phyloP scores from a whole-genome alignment of 345 rosid genomes.

The Citrus unshiu region DNA sequence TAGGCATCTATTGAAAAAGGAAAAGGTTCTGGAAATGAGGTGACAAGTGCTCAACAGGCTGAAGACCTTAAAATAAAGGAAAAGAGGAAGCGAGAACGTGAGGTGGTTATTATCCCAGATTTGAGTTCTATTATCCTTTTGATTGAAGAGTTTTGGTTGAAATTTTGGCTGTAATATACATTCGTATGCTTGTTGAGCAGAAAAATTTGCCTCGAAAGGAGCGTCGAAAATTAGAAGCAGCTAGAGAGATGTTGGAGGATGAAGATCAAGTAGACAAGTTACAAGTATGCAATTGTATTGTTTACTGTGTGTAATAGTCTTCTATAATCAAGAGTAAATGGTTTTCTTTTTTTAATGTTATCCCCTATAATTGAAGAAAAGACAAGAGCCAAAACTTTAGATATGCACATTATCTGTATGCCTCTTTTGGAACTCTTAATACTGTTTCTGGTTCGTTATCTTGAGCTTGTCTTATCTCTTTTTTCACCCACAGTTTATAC shows the following conservation, averaged over 20 bases:
- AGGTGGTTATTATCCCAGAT: slow-evolving; percentile 40
- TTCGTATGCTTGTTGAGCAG: slow-evolving; percentile 37
- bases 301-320: background rate
- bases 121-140: slow-evolving; percentile 8
- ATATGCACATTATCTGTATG: background rate
- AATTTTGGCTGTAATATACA: slow-evolving; percentile 11
- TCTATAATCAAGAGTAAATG: background rate
- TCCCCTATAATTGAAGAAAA: background rate
- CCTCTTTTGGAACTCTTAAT: background rate
- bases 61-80: slow-evolving; percentile 91
- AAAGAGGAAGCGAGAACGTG: slow-evolving; percentile 85
- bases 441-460: background rate
- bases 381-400: background rate
- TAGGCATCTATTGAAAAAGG: slow-evolving; percentile 56
- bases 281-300: slow-evolving; percentile 34
- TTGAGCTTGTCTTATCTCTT: background rate
- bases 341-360: background rate
- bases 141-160: background rate
- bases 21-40: slow-evolving; percentile 46
- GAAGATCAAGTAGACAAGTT: slow-evolving; percentile 36
- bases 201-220: slow-evolving; percentile 84
- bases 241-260: slow-evolving; percentile 93
- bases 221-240: slow-evolving; percentile 92
- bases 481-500: background rate
- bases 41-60: slow-evolving; percentile 81